phyloP scores from a whole-genome alignment of 1,284 basidiomycete species.

The Irpex rosettiformis region DNA sequence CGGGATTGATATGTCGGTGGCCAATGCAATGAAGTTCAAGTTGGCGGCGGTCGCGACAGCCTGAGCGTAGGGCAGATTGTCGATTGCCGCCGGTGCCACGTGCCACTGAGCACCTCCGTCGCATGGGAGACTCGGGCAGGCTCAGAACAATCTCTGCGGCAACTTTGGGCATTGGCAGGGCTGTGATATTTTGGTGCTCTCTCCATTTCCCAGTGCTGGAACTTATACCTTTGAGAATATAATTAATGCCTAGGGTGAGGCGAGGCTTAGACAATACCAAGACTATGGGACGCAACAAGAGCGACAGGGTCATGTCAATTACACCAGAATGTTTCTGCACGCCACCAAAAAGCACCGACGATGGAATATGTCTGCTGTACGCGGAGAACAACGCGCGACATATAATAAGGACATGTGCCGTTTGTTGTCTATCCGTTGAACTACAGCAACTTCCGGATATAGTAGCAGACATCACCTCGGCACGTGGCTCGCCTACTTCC shows the following conservation, averaged over 20 bases:
- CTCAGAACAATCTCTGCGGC: neutral
- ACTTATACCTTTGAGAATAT: neutral
- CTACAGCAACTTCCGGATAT: slow-evolving; percentile 5
- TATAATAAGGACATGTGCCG: neutral
- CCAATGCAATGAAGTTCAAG: neutral
- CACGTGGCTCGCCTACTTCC: slow-evolving; percentile 11
- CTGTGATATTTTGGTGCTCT: neutral
- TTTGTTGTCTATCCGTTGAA: neutral
- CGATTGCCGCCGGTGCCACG: slow-evolving; percentile 1
- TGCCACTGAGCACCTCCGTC: neutral
- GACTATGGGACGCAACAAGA: neutral
- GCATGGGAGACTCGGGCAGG: neutral
- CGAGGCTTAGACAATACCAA: neutral
- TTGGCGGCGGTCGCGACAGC: neutral
- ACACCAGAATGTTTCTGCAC: neutral
- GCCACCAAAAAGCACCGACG: neutral
- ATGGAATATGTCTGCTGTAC: neutral
- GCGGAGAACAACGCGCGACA: neutral
- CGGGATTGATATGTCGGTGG: neutral
- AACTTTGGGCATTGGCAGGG: neutral
- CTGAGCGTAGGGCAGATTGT: neutral
- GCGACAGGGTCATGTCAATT: neutral
- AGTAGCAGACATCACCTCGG: slow-evolving; percentile 2
- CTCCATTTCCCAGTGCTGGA: neutral
- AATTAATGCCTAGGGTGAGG: neutral